These are phyloP conservation scores for Microbotryomycetes sp. DNA, from an alignment of 1,284 basidiomycete species.

Conservation along the genomic window DNA sequence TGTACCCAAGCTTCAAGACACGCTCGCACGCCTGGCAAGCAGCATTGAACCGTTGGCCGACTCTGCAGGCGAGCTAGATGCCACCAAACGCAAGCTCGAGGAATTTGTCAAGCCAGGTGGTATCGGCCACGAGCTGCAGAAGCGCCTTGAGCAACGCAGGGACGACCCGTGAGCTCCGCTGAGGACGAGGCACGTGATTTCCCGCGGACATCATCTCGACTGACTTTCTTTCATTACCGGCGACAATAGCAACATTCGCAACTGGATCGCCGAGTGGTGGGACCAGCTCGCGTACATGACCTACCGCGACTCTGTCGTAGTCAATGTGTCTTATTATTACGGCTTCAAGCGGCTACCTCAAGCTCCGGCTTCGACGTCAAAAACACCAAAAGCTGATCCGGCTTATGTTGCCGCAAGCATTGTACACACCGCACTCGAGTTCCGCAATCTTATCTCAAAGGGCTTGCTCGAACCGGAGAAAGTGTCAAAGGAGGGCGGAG, in stretches of 20 bases:
- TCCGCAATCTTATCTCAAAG: conserved; percentile 58
- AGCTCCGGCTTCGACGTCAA: neutral
- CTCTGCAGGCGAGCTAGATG: conserved; percentile 6
- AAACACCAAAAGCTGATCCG: conserved; percentile 50
- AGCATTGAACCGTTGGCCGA: conserved; percentile 22
- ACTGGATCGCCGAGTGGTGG: conserved; percentile 36
- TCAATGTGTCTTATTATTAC: conserved; percentile 33
- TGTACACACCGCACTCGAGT: conserved; percentile 61
- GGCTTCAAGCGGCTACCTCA: conserved; percentile 34
- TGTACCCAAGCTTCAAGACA: conserved; percentile 25
- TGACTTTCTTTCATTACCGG: neutral
- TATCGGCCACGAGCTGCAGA: conserved; percentile 20
- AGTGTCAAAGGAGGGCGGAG: conserved; percentile 49
- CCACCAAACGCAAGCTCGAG: conserved; percentile 17
- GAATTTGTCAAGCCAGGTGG: conserved; percentile 22
- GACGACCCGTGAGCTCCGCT: conserved; percentile 16
- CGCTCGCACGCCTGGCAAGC: conserved; percentile 22
- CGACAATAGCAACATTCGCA: conserved; percentile 17
- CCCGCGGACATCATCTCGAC: neutral
- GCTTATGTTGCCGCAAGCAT: conserved; percentile 65
- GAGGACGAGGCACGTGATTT: neutral
- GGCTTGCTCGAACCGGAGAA: conserved; percentile 62
- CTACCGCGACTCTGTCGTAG: conserved; percentile 34
- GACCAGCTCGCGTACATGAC: conserved; percentile 35
- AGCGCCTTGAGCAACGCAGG: conserved; percentile 19